These are phyloP conservation scores for Fusarium nurragi DNA, from an alignment of 2,329 filamentous ascomycete species.

Conservation along the genomic window DNA sequence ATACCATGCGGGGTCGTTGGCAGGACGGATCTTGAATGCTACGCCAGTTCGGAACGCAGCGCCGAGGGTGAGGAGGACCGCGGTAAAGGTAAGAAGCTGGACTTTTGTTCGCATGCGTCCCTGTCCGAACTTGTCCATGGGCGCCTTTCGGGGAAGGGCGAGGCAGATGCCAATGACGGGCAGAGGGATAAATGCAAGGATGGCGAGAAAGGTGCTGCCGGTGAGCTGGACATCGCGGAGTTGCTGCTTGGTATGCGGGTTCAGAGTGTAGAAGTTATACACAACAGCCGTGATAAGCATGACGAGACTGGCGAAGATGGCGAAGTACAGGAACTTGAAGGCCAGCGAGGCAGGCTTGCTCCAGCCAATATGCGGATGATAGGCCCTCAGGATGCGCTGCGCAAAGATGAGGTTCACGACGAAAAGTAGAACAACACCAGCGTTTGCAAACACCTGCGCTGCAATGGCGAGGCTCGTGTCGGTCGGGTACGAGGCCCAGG, in stretches of 20 bases:
- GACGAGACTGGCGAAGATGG: conserved; percentile 68
- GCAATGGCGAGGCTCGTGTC: conserved; percentile 61
- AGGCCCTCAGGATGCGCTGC: conserved; percentile 77
- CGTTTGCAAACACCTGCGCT: conserved; percentile 75
- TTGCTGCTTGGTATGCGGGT: conserved; percentile 56
- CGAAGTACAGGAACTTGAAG: conserved; percentile 68
- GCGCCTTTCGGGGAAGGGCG: conserved; percentile 56
- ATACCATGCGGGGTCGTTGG: conserved; percentile 71
- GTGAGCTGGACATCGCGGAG: conserved; percentile 74
- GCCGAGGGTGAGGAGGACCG: conserved; percentile 71
- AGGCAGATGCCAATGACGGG: conserved; percentile 63
- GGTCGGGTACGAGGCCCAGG: conserved; percentile 58
- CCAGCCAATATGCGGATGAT: conserved; percentile 78
- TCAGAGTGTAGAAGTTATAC: conserved; percentile 73
- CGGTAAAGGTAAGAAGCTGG: conserved; percentile 67
- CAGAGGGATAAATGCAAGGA: conserved; percentile 69
- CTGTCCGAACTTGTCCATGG: conserved; percentile 63
- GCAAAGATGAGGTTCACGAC: conserved; percentile 81
- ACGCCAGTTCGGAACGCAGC: conserved; percentile 74
- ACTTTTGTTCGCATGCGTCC: conserved; percentile 75
- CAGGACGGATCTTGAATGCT: conserved; percentile 61
- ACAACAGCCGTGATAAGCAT: conserved; percentile 73
- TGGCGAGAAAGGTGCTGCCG: conserved; percentile 68
- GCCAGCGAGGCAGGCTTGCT: conserved; percentile 57
- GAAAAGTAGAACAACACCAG: conserved; percentile 79